phyloP scores from a whole-genome alignment of 1,139 yeast species.

The Pichia sp. region DNA sequence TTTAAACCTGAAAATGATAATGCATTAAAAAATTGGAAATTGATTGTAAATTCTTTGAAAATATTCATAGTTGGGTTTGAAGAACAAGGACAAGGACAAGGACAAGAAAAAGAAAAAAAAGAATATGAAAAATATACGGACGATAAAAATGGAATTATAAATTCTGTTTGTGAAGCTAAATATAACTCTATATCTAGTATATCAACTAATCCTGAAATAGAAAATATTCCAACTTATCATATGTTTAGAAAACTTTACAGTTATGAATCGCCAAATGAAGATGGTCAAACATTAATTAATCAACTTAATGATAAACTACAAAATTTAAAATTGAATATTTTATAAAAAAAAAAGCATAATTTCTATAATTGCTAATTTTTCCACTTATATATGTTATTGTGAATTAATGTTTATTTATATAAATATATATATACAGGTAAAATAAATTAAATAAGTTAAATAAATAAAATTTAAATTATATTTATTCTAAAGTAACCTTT shows the following conservation, averaged over 20 bases:
- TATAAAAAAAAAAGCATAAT: neutral
- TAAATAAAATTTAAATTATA: neutral
- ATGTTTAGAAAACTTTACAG: neutral
- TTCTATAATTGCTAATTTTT: neutral
- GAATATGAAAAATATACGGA: neutral
- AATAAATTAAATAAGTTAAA: neutral
- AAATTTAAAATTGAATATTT: neutral
- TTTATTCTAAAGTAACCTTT: constrained; percentile 77
- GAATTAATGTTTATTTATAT: no score
- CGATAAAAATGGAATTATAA: neutral
- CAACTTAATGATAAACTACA: neutral
- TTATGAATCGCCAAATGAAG: neutral
- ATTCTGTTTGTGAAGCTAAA: no score
- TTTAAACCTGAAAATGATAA: neutral
- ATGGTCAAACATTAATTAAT: neutral
- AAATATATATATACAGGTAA: constrained; percentile 10
- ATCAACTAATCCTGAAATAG: no score
- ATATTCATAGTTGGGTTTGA: constrained; percentile 4
- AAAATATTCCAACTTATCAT: neutral
- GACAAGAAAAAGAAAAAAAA: no score
- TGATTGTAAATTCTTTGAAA: neutral
- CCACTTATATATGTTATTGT: no score
- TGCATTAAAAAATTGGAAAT: constrained; percentile 4
- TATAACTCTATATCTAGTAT: no score
- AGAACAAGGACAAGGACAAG: neutral